Percentiles rank a stretch among this genome's conserved stretches.
phyloP scores from a whole-genome alignment of 2,329 filamentous ascomycete species.

The Penicillium sp. region DNA sequence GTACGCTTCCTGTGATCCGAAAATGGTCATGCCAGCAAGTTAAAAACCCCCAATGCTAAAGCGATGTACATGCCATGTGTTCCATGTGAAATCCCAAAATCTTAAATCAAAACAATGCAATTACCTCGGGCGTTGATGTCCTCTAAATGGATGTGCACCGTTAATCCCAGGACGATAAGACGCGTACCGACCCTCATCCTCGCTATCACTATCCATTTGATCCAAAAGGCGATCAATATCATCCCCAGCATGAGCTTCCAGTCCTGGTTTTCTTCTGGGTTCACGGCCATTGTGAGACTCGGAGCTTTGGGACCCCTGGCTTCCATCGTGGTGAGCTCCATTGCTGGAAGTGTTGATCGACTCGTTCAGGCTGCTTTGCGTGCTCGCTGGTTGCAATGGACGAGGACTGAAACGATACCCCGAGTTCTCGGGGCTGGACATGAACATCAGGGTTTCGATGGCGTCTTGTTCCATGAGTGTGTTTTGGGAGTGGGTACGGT shows the following conservation, averaged over 20 bases:
- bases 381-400: slow-evolving; percentile 20
- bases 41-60: background rate
- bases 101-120: background rate
- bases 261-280: slow-evolving; percentile 15
- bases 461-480: slow-evolving; percentile 52
- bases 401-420: slow-evolving; percentile 44
- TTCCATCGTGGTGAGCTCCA: slow-evolving; percentile 8
- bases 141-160: slow-evolving; percentile 8
- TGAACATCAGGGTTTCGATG: slow-evolving; percentile 52
- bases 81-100: background rate
- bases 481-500: slow-evolving; percentile 44
- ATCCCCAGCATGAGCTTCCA: slow-evolving; percentile 39
- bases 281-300: slow-evolving; percentile 10
- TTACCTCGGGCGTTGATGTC: slow-evolving; percentile 11
- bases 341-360: slow-evolving; percentile 20
- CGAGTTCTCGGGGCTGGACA: slow-evolving; percentile 52
- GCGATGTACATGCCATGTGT: background rate
- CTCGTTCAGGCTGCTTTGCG: slow-evolving; percentile 30
- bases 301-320: slow-evolving; percentile 24
- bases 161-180: slow-evolving; percentile 16
- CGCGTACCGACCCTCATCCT: slow-evolving; percentile 30
- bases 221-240: slow-evolving; percentile 44
- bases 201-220: slow-evolving; percentile 43
- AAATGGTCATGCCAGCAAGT: background rate
- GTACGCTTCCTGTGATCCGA: background rate